Evolutionary conservation across 768 basidiomycete genomes (phyloP).

Genomic region (Suillus variegatus): DNA sequence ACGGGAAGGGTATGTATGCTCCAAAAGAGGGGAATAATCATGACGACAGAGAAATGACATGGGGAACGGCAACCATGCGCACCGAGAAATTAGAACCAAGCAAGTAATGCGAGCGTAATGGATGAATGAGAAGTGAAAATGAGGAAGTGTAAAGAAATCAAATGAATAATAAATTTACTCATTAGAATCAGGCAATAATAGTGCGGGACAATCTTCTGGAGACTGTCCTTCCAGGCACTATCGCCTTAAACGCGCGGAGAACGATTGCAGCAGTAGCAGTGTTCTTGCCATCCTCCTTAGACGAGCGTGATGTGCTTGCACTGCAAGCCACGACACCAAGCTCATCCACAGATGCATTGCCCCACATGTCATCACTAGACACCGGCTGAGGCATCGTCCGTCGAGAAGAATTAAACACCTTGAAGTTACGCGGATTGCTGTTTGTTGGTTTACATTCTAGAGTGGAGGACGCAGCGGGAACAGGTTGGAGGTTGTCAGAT

Average conservation of each 20-base stretch:
- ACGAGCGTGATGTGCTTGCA: constrained; percentile 29
- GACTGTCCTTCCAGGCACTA: constrained; percentile 64
- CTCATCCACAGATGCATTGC: constrained; percentile 61
- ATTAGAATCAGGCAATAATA: constrained; percentile 22
- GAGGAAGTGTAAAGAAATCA: constrained; percentile 15
- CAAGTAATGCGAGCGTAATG: neutral
- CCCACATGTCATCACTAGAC: constrained; percentile 60
- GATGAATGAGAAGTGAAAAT: neutral
- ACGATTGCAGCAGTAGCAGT: constrained; percentile 57
- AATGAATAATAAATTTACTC: constrained; percentile 1
- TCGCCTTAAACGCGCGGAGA: constrained; percentile 73
- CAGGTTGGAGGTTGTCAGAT: constrained; percentile 57
- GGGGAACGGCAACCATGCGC: constrained; percentile 8
- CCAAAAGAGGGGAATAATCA: constrained; percentile 20
- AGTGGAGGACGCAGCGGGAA: constrained; percentile 32
- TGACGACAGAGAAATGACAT: constrained; percentile 24
- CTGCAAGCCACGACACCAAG: constrained; percentile 53
- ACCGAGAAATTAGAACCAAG: constrained; percentile 16
- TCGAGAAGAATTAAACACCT: constrained; percentile 36
- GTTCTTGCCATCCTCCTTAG: constrained; percentile 48
- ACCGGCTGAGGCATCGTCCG: constrained; percentile 71
- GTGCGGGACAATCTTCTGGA: constrained; percentile 52
- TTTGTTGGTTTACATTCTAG: constrained; percentile 20
- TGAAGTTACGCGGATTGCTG: constrained; percentile 25
- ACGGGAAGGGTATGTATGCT: constrained; percentile 11